Base-by-base conservation (phyloP, 2,329 filamentous ascomycete genomes). In the Venturia nashicola region DNA sequence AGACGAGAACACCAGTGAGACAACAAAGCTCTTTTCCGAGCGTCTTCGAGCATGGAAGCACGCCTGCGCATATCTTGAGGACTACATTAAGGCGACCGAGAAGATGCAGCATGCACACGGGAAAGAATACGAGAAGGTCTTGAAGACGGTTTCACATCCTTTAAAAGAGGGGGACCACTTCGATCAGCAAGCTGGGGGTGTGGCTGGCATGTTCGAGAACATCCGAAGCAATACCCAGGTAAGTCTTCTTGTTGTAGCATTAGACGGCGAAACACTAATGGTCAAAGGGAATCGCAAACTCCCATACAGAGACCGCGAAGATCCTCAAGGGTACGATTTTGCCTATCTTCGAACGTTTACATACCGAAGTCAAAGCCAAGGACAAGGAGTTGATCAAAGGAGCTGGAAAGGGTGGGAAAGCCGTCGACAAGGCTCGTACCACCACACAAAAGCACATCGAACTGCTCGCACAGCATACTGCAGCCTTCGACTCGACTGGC, bases 311-410 rank as follows among this genome's bases (percentile, higher is more conserved):
- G 75, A 96, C 92, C 6, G 91, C 94, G 70, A 94, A 94, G 80
- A 90, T 86, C 69, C 82, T 99, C 68, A 96, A 93, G 77, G 87
- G 86, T 65, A 86, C 87, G 16, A 89, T 97, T 39, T 81, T 96
- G 23, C 94, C 93, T 44, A 87, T 93, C 67, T 87, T 99, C 72
- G 90, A 95, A 70, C 88, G 91, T 62, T 81, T 99, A 60, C 92
- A 97, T 79, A 87, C 90, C 74, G 94, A 97, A 75, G 94, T 99
- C 80, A 99, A 97, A 83, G 86, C 89, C 78, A 97, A 97, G 80
- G 82, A 85, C 67, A 97, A 97, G 80, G 92, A 97, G 76, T 83
- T 99, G 61, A 82, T 84, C 54, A 82, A 86, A 66, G 92, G 93
- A 9, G 90, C 89, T 27, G 83, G 86, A 66, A 96, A 95, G 80